Conservation (phyloP, 371 early-diverging fungal species). For the Mucor saturninus region DNA sequence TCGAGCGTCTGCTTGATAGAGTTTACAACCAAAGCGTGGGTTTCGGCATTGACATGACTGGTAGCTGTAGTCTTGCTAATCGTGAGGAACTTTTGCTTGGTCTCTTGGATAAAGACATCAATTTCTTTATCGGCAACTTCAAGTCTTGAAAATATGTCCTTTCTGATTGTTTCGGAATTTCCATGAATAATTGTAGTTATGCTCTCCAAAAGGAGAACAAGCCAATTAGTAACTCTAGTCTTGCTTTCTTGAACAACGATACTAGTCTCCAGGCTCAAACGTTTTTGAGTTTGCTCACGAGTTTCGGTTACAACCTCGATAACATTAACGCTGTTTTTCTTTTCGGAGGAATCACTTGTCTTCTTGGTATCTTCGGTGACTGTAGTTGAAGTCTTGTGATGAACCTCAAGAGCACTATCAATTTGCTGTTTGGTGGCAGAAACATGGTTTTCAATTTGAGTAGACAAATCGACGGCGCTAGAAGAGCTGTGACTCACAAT, state of each 20-base stretch:
- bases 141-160: conserved; percentile 24
- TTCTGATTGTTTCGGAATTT: conserved; percentile 28
- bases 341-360: neutral
- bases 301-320: conserved; percentile 36
- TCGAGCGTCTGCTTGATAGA: conserved; percentile 44
- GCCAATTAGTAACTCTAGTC: conserved; percentile 31
- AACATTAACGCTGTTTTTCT: conserved; percentile 12
- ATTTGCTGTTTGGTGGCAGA: conserved; percentile 37
- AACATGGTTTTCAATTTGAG: conserved; percentile 42
- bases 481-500: conserved; percentile 29
- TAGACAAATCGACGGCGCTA: conserved; percentile 33
- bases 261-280: conserved; percentile 32
- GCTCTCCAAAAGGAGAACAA: conserved; percentile 32
- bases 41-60: conserved; percentile 17
- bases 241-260: conserved; percentile 41
- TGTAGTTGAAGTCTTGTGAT: conserved; percentile 17
- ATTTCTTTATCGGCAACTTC: conserved; percentile 31
- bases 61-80: conserved; percentile 23
- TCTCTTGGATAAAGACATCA: conserved; percentile 19
- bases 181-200: conserved; percentile 30
- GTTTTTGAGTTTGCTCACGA: conserved; percentile 35
- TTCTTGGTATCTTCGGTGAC: conserved; percentile 18
- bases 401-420: conserved; percentile 36
- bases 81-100: conserved; percentile 21
- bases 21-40: conserved; percentile 23